A percentile compares a stretch with the other conserved stretches of the same genome.
Evolutionary conservation across 2,329 filamentous ascomycete genomes (phyloP).

Genomic region (Alternaria triticina): DNA sequence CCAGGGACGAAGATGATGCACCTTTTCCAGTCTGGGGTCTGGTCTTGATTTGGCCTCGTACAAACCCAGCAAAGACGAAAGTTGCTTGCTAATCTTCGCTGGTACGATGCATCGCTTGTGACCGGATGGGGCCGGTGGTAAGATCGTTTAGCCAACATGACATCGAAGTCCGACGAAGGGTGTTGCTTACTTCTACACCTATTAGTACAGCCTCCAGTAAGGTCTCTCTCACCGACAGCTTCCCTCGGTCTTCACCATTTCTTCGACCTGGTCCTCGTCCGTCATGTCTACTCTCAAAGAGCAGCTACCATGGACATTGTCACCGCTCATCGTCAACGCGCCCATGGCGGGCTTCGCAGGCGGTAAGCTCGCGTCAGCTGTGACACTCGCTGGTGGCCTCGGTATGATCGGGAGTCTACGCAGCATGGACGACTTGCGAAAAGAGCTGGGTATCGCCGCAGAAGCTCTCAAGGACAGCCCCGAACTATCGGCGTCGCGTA

Average conservation of each 20-base stretch:
- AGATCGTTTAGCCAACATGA: not conserved
- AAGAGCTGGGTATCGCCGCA: constrained; percentile 36
- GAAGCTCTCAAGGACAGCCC: constrained; percentile 19
- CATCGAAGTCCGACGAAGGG: not conserved
- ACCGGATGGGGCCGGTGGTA: not conserved
- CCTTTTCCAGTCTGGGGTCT: too few relatives aligned
- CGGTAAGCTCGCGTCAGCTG: constrained; percentile 63
- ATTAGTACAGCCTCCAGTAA: not conserved
- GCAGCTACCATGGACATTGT: constrained; percentile 59
- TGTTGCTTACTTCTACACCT: not conserved
- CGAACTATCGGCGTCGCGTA: constrained; percentile 14
- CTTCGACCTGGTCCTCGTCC: not conserved
- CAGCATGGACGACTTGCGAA: constrained; percentile 39
- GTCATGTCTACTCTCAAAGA: constrained; percentile 22
- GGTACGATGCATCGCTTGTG: not conserved
- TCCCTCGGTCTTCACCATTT: not conserved
- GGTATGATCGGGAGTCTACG: constrained; percentile 52
- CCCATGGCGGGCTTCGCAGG: constrained; percentile 71
- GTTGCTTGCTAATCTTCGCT: not conserved
- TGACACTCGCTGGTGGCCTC: constrained; percentile 61
- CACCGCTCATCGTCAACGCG: constrained; percentile 66
- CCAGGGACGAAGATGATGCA: too few relatives aligned
- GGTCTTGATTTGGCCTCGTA: too few relatives aligned
- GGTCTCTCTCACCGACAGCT: not conserved
- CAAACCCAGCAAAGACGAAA: too few relatives aligned